Percentiles rank a stretch among this genome's conserved stretches.
phyloP scores from a whole-genome alignment of 805 yeast genomes.

The Wickerhamiella occidentalis region DNA sequence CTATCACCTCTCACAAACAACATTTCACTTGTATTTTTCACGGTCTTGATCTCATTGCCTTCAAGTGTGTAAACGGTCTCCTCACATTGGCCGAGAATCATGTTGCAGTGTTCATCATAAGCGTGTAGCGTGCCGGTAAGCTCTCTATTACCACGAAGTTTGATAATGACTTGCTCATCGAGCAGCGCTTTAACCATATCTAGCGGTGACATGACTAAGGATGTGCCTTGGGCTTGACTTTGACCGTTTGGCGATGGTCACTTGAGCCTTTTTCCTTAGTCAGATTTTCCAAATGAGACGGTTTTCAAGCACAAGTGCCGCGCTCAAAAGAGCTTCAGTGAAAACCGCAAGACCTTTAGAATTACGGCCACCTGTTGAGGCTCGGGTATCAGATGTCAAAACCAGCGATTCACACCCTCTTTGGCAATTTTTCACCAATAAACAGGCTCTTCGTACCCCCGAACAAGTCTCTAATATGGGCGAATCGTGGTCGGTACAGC shows the following conservation, averaged over 20 bases:
- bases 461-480: conserved; percentile 36
- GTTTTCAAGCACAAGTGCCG: conserved; percentile 11
- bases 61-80: conserved; percentile 61
- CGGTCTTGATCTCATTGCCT: conserved; percentile 34
- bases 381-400: conserved; percentile 58
- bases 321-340: conserved; percentile 30
- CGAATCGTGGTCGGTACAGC: conserved; percentile 78
- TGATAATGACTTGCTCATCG: conserved; percentile 78
- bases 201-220: conserved; percentile 50
- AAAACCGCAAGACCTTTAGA: conserved; percentile 37
- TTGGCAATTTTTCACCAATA: conserved; percentile 77
- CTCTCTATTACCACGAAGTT: conserved; percentile 89
- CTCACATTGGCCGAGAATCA: conserved; percentile 84
- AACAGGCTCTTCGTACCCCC: conserved; percentile 46
- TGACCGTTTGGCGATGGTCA: too few species aligned
- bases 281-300: not conserved
- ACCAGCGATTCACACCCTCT: conserved; percentile 82
- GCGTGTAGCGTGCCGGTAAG: conserved; percentile 84
- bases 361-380: conserved; percentile 74
- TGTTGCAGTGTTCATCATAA: conserved; percentile 91
- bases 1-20: conserved; percentile 97
- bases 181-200: conserved; percentile 75
- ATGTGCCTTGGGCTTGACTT: too few species aligned
- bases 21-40: conserved; percentile 60
- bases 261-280: not conserved